phyloP scores from a whole-genome alignment of 2,329 filamentous ascomycete species.

The Clarireedia monteithiana region DNA sequence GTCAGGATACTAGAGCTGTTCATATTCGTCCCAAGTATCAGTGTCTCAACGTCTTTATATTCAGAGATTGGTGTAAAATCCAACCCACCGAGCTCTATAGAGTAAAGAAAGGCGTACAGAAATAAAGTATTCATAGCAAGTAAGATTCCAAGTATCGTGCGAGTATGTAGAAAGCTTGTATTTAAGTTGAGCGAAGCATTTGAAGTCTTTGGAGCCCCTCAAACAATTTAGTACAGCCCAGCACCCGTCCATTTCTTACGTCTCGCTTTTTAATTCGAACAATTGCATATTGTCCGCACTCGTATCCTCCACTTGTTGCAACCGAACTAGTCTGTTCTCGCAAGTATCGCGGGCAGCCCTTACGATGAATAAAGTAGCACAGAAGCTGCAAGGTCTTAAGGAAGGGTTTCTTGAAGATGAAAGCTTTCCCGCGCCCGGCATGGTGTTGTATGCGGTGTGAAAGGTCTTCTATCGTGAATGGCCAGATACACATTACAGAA shows the following conservation, averaged over 20 bases:
- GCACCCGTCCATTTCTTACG: neutral
- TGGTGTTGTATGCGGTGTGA: slow-evolving; percentile 5
- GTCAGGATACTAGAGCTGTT: no score
- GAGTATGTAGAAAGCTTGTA: no score
- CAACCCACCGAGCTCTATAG: no score
- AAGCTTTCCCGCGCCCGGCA: slow-evolving; percentile 7
- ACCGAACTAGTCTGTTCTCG: neutral
- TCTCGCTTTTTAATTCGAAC: neutral
- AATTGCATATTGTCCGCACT: neutral
- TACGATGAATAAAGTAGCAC: neutral
- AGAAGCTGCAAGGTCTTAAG: neutral
- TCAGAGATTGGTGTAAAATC: no score
- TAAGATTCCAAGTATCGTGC: no score
- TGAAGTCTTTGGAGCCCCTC: no score
- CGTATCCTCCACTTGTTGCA: neutral
- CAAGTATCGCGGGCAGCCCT: neutral
- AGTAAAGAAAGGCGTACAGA: no score
- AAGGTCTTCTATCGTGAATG: slow-evolving; percentile 41
- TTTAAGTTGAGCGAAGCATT: no score
- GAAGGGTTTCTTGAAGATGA: slow-evolving; percentile 4
- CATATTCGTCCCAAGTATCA: no score
- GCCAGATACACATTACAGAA: slow-evolving; percentile 52
- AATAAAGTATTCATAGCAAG: no score
- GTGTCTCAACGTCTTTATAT: no score
- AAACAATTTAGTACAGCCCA: no score